These are phyloP conservation scores for Bullera alba DNA, from an alignment of 768 basidiomycete species.

Conservation along the genomic window DNA sequence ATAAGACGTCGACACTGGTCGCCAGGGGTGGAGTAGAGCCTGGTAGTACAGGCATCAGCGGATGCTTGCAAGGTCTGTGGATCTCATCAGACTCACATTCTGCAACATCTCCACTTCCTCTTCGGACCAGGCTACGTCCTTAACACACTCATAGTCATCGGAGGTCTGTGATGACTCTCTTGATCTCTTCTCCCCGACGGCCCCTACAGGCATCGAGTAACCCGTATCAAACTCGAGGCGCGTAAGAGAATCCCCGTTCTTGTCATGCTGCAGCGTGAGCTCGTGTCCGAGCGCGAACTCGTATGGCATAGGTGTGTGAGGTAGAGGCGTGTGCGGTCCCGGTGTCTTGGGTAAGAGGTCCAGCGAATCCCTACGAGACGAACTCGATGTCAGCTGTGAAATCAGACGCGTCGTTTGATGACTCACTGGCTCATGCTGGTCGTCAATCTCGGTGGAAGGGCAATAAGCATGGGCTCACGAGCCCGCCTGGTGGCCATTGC, in stretches of 20 bases:
- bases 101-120: constrained; percentile 23
- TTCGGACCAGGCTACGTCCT: constrained; percentile 22
- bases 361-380: constrained; percentile 2
- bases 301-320: constrained; percentile 31
- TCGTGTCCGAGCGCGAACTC: constrained; percentile 5
- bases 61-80: not conserved
- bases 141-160: constrained; percentile 14
- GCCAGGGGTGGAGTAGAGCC: constrained; percentile 38
- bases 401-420: too few species aligned
- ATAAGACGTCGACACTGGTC: constrained; percentile 33
- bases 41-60: constrained; percentile 3
- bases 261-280: not conserved
- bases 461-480: constrained; percentile 13
- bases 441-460: constrained; percentile 11
- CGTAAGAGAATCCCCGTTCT: constrained; percentile 1
- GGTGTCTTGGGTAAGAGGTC: constrained; percentile 18
- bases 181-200: constrained; percentile 16
- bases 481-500: too few species aligned
- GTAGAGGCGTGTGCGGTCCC: constrained; percentile 29
- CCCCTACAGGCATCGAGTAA: too few species aligned
- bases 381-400: not conserved
- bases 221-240: constrained; percentile 2
- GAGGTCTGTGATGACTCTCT: too few species aligned
- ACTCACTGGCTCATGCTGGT: constrained; percentile 9
- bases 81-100: constrained; percentile 7